Evolutionary conservation across 1,284 basidiomycete genomes (phyloP), one percentile per base, ranked within the genome.

Genomic region (Austroboletus niveus): DNA sequence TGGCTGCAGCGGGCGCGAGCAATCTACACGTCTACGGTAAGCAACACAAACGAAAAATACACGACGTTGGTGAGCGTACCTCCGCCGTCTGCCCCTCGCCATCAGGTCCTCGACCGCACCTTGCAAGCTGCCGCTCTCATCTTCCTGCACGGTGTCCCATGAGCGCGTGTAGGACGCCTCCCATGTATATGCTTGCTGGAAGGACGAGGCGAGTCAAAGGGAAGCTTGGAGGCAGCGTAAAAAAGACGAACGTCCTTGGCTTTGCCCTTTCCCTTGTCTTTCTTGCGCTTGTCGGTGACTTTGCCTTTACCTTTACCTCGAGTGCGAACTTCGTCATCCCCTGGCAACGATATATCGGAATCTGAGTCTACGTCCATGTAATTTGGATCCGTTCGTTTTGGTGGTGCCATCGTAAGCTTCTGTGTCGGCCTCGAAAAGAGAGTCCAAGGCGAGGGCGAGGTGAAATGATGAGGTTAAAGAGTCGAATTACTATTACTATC

Each of bases 71-170:
- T 8, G 40, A 30, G 63, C 79, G 53, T 57, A 89, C 94, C 94
- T 81, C 66, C 89, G 81, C 50, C 96, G 80, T 58, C 95, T 79
- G 10, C 89, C 85, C 54, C 92, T 78, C 14, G 94, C 92, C 69
- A 98, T 80, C 61, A 93, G 78, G 55, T 91, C 91, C 58, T 94
- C 86, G 4, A 99, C 94, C 1, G 94, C 89, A 2, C 86, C 82
- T 57, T 95, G 91, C 55, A 99, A 70, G 60, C 92, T 96, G 1
- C 96, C 96, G 0, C 80, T 81, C 63, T 95, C 96, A 69, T 99
- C 96, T 70, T 99, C 97, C 64, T 94, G 89, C 0, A 99, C 93
- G 3, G 88, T 90, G 62, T 99, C 97, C 96, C 96, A 99, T 45
- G 91, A 92, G 42, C 94, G 86, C 46, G 92, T 87, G 68, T 95